Percentiles rank a stretch among this genome's conserved stretches.
Evolutionary conservation across 2,329 filamentous ascomycete genomes (phyloP).

Genomic region (Phyllosticta ampelicida): DNA sequence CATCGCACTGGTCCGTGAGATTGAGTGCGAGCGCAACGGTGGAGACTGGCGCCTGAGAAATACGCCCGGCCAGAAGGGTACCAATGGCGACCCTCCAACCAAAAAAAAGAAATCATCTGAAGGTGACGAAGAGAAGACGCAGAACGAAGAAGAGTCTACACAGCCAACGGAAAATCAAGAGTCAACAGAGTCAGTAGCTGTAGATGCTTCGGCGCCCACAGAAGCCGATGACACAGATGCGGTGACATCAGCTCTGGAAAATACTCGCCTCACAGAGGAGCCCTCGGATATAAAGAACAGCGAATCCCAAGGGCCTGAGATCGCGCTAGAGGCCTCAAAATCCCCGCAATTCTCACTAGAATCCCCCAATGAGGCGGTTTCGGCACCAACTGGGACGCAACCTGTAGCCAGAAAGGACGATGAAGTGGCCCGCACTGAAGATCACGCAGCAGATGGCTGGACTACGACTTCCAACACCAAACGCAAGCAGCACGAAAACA

Average conservation of each 20-base stretch:
- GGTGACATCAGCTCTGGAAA: constrained; percentile 1
- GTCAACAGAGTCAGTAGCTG: neutral
- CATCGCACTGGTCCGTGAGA: constrained; percentile 80
- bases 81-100: constrained; percentile 57
- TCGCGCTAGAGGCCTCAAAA: neutral
- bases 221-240: neutral
- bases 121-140: constrained; percentile 14
- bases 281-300: neutral
- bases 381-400: neutral
- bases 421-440: neutral
- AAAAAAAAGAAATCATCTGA: constrained; percentile 21
- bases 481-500: neutral
- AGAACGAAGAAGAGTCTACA: constrained; percentile 6
- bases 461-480: constrained; percentile 82
- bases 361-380: neutral
- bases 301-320: neutral
- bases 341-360: neutral
- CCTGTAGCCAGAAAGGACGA: neutral
- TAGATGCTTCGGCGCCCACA: neutral
- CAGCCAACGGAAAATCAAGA: neutral
- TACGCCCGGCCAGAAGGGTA: constrained; percentile 63
- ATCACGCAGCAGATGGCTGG: constrained; percentile 53
- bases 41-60: constrained; percentile 78
- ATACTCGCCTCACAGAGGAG: neutral
- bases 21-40: constrained; percentile 86